Conservation (phyloP, 805 yeast genomes). For the Schwanniomyces polymorphus region DNA sequence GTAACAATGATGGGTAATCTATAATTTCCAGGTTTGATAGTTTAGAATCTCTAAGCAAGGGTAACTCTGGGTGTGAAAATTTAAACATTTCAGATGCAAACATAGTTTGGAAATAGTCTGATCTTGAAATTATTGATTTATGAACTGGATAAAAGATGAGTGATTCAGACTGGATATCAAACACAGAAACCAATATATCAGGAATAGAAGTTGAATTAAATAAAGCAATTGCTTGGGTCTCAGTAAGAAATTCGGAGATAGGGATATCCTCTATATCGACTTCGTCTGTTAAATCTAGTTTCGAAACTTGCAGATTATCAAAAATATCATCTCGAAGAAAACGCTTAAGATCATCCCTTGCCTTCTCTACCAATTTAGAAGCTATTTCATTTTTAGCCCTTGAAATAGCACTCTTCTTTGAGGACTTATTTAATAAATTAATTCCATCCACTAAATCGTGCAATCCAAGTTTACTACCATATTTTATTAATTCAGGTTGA, state of each 20-base stretch:
- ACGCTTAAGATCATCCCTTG: constrained; percentile 29
- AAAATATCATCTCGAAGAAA: constrained; percentile 27
- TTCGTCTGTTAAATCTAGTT: constrained; percentile 18
- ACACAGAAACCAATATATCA: constrained; percentile 47
- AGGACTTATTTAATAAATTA: constrained; percentile 22
- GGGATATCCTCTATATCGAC: constrained; percentile 32
- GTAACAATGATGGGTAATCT: constrained; percentile 10
- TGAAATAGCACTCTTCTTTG: constrained; percentile 19
- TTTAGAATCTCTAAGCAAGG: constrained; percentile 7
- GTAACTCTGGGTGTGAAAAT: constrained; percentile 13
- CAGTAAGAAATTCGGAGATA: constrained; percentile 13
- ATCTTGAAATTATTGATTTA: constrained; percentile 56
- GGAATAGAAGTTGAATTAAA: constrained; percentile 31
- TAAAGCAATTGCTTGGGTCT: constrained; percentile 19
- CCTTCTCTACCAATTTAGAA: constrained; percentile 30
- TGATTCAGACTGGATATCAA: constrained; percentile 23
- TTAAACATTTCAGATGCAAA: constrained; percentile 46
- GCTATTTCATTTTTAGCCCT: constrained; percentile 32
- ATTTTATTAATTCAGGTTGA: constrained; percentile 18
- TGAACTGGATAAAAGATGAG: constrained; percentile 59
- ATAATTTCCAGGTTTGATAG: constrained; percentile 9
- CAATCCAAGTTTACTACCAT: constrained; percentile 35
- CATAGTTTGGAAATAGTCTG: constrained; percentile 66
- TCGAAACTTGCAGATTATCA: constrained; percentile 10
- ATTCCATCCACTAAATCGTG: constrained; percentile 36